Evolutionary conservation across 2,329 filamentous ascomycete genomes (phyloP), one percentile per base, ranked within the genome.

Genomic region (Drechslerella stenobrocha): DNA sequence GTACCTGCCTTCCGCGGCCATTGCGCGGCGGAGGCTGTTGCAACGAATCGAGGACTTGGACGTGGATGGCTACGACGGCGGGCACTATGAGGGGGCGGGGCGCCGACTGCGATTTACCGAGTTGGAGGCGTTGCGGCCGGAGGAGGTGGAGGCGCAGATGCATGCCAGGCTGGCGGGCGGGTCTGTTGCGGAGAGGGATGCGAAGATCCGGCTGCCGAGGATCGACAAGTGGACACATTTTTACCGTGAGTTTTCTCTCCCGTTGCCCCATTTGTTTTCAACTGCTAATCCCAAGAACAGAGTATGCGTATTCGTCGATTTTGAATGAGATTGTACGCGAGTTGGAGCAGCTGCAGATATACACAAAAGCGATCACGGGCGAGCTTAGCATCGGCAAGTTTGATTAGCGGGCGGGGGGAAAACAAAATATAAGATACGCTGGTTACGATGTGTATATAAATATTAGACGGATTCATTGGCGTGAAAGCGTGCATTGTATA

Each of bases 281-380:
- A 18, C 26, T 42, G 18, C 59, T 71, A 34, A 71, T 52, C 18
- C 58, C n/a, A n/a, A 26, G 35, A 9, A 23, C 51, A 73, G 72
- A 74, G 34, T 76, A 75, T 69, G 74, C 74, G 2, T 75, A 74
- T 52, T 74, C 73, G 13, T 70, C 70, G 15, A 74, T 74, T 24
- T 66, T 76, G 64, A 75, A 74, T 42, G 74, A 75, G 70, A 74
- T 83, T 73, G 79, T 82, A 3, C 78, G 79, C 50, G 80, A 84
- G 70, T 73, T 84, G 1, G 79, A 82, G 70, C 78, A 80, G 61
- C 73, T 85, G 46, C 80, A 83, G 71, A 80, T 77, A 66, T 83
- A 80, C 63, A 83, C 81, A 1, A 84, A 83, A 73, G 78, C 80
- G 46, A 82, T 84, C 70, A 79, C 82, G 30, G 82, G 83, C 11